These are phyloP conservation scores for Rhodotorula sp. DNA, from an alignment of 1,284 basidiomycete genomes.

Conservation along the genomic window DNA sequence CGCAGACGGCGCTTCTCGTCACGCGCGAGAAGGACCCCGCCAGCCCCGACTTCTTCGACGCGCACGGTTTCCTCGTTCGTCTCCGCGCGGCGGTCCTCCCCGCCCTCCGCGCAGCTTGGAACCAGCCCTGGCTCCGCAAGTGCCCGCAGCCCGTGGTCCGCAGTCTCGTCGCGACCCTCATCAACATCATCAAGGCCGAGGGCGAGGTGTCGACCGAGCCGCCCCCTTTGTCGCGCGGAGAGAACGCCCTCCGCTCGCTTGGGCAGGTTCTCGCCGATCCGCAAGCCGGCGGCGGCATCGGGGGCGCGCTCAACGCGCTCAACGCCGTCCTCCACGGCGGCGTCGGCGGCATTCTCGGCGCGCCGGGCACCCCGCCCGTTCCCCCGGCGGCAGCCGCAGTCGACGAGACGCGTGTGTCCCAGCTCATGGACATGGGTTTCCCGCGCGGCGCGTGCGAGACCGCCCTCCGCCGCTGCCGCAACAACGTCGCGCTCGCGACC, in stretches of 20 bases:
- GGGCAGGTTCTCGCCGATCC: conserved; percentile 16
- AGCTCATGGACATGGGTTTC: conserved; percentile 94
- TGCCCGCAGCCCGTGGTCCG: conserved; percentile 69
- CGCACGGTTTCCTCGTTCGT: conserved; percentile 80
- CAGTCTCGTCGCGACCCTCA: conserved; percentile 71
- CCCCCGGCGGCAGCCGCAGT: conserved; percentile 15
- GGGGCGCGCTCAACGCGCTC: conserved; percentile 18
- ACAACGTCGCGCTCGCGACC: conserved; percentile 86
- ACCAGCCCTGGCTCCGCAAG: conserved; percentile 75
- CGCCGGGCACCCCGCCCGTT: conserved; percentile 9
- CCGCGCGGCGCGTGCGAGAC: conserved; percentile 77
- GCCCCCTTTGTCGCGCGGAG: not conserved
- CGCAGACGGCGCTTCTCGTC: conserved; percentile 72
- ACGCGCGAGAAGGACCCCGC: conserved; percentile 65
- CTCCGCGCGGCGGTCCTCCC: conserved; percentile 74
- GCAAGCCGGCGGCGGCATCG: conserved; percentile 13
- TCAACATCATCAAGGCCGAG: conserved; percentile 80
- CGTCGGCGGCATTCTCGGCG: conserved; percentile 13
- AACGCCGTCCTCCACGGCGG: conserved; percentile 19
- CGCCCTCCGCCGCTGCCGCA: conserved; percentile 78
- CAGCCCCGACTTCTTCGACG: conserved; percentile 67
- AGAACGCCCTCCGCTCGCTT: not conserved
- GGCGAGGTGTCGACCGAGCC: conserved; percentile 57
- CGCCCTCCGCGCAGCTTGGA: conserved; percentile 72
- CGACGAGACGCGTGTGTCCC: conserved; percentile 37